Evolutionary conservation across 345 rosid species (phyloP), one percentile per base, ranked within the genome.

Genomic region (Salix caprea): DNA sequence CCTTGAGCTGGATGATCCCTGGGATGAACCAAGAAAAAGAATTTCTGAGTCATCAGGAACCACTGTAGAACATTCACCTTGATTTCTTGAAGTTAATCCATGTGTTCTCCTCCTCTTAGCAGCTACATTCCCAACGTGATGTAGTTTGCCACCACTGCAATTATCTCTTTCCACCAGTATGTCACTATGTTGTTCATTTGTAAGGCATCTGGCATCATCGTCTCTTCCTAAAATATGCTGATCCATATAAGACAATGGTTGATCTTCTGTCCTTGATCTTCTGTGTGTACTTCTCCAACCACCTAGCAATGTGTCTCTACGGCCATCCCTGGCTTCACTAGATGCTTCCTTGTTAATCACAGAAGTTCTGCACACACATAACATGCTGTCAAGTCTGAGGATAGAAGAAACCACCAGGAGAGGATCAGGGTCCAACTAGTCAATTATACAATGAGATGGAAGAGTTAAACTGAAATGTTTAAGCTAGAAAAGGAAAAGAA

Each of bases 281-380:
- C 65, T 79, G 56, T 39, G 81, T 1, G 83, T 88, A 77, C 87
- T 86, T 89, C 90, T 85, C 97, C 99, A 96, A 44, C 90, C 87
- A 80, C 84, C 82, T 71, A 76, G 48, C 42, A 62, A 56, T 69
- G 34, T 56, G 74, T 77, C 84, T 77, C 84, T 76, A 75, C 66
- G 73, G 32, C 65, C 77, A 81, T 52, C 56, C 77, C 82, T 76
- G 68, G 73, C 71, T 77, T 75, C 84, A 77, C 32, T 24, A 54
- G 80, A 52, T 71, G 73, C 80, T 52, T 40, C 77, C 65, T 72
- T 58, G 58, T 62, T 73, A 82, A 61, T 24, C 72, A 66, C 72
- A 70, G 80, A 71, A 80, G 83, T 72, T 83, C 80, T 34, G 68
- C 67, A 76, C n/a, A 81, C 75, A 69, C n/a, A 71, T 60, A 74